Conservation (phyloP, 2,329 filamentous ascomycete genomes). For the Graphium sp. region DNA sequence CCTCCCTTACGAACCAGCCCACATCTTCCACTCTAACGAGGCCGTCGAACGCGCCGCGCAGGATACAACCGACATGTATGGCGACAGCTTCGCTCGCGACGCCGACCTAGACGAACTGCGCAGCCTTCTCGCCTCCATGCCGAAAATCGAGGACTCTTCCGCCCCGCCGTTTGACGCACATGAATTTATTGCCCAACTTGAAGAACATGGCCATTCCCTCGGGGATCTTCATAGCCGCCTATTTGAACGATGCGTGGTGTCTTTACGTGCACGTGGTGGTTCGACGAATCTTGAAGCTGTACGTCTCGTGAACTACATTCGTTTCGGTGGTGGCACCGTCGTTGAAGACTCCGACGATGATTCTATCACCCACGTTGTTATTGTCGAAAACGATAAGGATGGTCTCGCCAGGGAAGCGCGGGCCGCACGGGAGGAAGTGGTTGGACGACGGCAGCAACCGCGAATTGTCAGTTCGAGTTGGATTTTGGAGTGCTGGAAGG, state of each 20-base stretch:
- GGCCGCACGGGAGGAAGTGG: slow-evolving; percentile 26
- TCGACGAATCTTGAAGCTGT: slow-evolving; percentile 17
- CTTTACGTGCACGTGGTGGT: slow-evolving; percentile 16
- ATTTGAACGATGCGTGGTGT: slow-evolving; percentile 28
- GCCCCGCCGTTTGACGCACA: slow-evolving; percentile 21
- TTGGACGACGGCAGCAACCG: slow-evolving; percentile 35
- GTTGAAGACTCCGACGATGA: slow-evolving; percentile 29
- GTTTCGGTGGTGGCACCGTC: slow-evolving; percentile 52
- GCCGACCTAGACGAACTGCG: slow-evolving; percentile 45
- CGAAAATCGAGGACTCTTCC: slow-evolving; percentile 20
- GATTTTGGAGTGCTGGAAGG: slow-evolving; percentile 67
- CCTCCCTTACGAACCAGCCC: slow-evolving; percentile 41
- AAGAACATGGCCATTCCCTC: slow-evolving; percentile 36
- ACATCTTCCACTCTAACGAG: slow-evolving; percentile 56
- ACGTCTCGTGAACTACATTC: slow-evolving; percentile 35
- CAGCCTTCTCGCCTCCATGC: slow-evolving; percentile 29
- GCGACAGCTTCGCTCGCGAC: slow-evolving; percentile 71
- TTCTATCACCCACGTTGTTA: slow-evolving; percentile 56
- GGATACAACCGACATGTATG: slow-evolving; percentile 55
- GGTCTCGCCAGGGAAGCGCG: slow-evolving; percentile 18
- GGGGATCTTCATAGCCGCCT: slow-evolving; percentile 30
- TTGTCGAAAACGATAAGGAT: slow-evolving; percentile 22
- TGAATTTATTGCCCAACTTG: slow-evolving; percentile 35
- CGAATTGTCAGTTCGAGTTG: slow-evolving; percentile 54
- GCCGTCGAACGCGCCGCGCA: slow-evolving; percentile 35